Base-by-base conservation (phyloP, 2,329 filamentous ascomycete genomes). In the Nothomitra cinnamomea region DNA sequence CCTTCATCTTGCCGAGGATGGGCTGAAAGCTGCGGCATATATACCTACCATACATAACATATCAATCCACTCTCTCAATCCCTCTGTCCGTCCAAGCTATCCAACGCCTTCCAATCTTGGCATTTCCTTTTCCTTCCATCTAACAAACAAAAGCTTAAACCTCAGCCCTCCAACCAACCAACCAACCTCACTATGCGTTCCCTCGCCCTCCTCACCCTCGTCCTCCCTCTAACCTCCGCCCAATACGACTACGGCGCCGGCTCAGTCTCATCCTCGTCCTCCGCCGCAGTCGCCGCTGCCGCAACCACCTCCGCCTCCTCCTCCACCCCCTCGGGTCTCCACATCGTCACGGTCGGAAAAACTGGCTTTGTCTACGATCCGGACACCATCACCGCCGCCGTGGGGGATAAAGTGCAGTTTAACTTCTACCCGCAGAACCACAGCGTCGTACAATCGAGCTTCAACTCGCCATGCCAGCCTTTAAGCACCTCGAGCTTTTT, bases 381-480 rank as follows among this genome's bases (percentile, higher is more conserved):
- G 4, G 47, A 28, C 43, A 38, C 22, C 38, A 32, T 41, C 6
- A 36, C 8, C n/a, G 43, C 24, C n/a, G 52, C 52, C 19, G 38
- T 38, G 10, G 51, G 59, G 0, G 60, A 56, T 24, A 24, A 4
- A 7, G 60, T 64, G 19, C 51, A 50, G 21, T 68, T 78, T 32
- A 62, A 61, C 50, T 79, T 78, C 63, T 67, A 70, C 50, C 77
- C 77, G 1, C 66, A 72, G 56, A 71, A 62, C 66, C 10, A 56
- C 55, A 50, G 58, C 28, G 55, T 58, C 53, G 40, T 24, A 45
- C 51, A 70, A 58, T 69, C 69, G 28, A 65, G 64, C 42, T 71
- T 71, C 40, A 61, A 62, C 21, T 62, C 63, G 51, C 69, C 69
- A 2, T 72, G 69, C 58, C 57, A 64, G 8, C 64, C 69, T 12